Percentiles rank a stretch among this genome's conserved stretches.
Evolutionary conservation across 2,329 filamentous ascomycete genomes (phyloP).

Genomic region (Trichoderma atrobrunneum): DNA sequence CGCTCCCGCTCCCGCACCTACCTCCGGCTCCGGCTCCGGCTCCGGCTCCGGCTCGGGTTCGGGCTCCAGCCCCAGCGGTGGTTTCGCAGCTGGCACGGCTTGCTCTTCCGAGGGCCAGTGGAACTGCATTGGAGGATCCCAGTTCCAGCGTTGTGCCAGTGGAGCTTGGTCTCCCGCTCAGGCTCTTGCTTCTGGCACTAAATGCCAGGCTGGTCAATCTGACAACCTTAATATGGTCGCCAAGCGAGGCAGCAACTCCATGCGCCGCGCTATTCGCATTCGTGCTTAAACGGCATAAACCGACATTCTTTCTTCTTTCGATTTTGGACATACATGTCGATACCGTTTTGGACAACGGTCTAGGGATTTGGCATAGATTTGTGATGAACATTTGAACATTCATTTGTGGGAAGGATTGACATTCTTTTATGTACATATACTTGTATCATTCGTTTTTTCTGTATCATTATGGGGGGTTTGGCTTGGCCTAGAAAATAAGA

Average conservation of each 20-base stretch:
- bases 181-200: conserved; percentile 44
- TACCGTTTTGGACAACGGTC: not conserved
- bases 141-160: conserved; percentile 55
- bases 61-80: conserved; percentile 24
- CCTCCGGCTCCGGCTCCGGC: conserved; percentile 26
- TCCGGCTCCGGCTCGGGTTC: not conserved
- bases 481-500: not conserved
- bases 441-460: not conserved
- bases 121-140: conserved; percentile 51
- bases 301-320: not conserved
- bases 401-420: not conserved
- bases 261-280: conserved; percentile 32
- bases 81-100: conserved; percentile 40
- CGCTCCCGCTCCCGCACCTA: too few species aligned
- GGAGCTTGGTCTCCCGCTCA: conserved; percentile 48
- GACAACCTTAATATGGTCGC: conserved; percentile 37
- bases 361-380: not conserved
- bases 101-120: conserved; percentile 50
- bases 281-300: conserved; percentile 8
- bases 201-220: conserved; percentile 43
- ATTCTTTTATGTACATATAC: conserved; percentile 1
- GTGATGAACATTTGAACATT: not conserved
- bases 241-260: conserved; percentile 21
- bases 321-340: not conserved
- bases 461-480: not conserved